Base-by-base conservation (phyloP, 2,329 filamentous ascomycete genomes). In the Leptographium radiaticola region DNA sequence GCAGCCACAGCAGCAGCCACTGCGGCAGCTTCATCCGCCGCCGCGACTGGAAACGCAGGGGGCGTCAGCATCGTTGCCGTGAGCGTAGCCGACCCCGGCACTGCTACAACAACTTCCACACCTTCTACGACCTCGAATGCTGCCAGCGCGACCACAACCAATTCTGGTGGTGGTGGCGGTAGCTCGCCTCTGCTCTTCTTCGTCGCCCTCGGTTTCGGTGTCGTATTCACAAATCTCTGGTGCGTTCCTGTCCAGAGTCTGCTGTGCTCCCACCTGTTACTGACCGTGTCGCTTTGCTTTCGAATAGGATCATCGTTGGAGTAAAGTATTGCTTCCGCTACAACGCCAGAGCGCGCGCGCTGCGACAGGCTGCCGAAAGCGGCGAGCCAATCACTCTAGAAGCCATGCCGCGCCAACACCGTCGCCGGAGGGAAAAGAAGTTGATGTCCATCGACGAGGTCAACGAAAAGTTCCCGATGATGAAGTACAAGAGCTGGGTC, bases 261-360 rank as follows among this genome's bases (percentile, higher is more conserved):
- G 42, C 39, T 16, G 10, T 45, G 20, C 18, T 20, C 20, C n/a
- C 7, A 2, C 10, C 10, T 31, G 8, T 20, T 33, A 15, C 25
- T 25, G 25, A n/a, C 13, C 25, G 16, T 16, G 25, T 13, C 11
- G 7, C 13, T 16, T 34, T 18, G 15, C 15, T 18, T 34, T 36
- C 12, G 18, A 11, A 9, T 15, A 98, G 93, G 93, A 98, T 98
- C 64, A 98, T 98, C 62, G 93, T 98, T 57, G 93, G 93, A 61
- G 93, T 98, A 57, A 98, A 98, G 72, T 98, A 98, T 70, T 98
- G 93, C 72, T 98, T 98, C 71, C 81, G 93, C 62, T 97, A 98
- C 69, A 97, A 97, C 69, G 90, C 93, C 61, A 85, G 93, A 56
- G 94, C 94, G 65, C 85, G 93, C 51, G 83, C 84, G 57, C 72